Evolutionary conservation across 495 filamentous ascomycete genomes (phyloP).

Genomic region (Daldinia vernicosa): DNA sequence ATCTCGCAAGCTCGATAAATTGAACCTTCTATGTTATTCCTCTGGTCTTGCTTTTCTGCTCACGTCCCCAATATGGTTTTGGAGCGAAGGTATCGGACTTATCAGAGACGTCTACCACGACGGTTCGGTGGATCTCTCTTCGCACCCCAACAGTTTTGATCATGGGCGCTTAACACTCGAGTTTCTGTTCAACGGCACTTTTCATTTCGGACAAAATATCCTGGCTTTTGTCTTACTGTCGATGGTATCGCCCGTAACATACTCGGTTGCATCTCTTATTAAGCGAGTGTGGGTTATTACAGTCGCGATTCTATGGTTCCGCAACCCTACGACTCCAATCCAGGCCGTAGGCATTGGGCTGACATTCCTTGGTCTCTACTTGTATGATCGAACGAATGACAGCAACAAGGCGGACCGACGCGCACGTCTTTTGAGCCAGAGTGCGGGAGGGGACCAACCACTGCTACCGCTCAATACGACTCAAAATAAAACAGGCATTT

Average conservation of each 20-base stretch:
- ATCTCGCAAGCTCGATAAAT: slow-evolving; percentile 86
- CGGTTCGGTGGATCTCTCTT: slow-evolving; percentile 66
- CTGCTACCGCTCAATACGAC: slow-evolving; percentile 73
- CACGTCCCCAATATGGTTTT: slow-evolving; percentile 93
- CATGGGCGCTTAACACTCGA: slow-evolving; percentile 82
- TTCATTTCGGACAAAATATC: slow-evolving; percentile 97
- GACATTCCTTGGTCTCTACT: slow-evolving; percentile 91
- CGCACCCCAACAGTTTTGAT: slow-evolving; percentile 73
- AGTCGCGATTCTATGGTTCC: slow-evolving; percentile 96
- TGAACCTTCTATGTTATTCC: slow-evolving; percentile 97
- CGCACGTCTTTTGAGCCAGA: slow-evolving; percentile 59
- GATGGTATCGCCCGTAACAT: slow-evolving; percentile 93
- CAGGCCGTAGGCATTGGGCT: slow-evolving; percentile 87
- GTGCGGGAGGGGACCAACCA: slow-evolving; percentile 53
- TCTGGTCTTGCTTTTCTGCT: slow-evolving; percentile 89
- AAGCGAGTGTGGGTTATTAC: slow-evolving; percentile 98
- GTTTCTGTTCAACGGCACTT: slow-evolving; percentile 95
- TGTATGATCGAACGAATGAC: slow-evolving; percentile 93
- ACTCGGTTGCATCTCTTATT: slow-evolving; percentile 92
- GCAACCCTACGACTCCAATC: slow-evolving; percentile 79
- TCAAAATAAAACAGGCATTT: slow-evolving; percentile 27
- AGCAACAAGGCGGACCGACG: slow-evolving; percentile 84
- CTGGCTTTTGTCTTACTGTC: slow-evolving; percentile 91
- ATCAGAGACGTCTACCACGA: slow-evolving; percentile 77
- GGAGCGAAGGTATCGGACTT: slow-evolving; percentile 82